phyloP scores from a whole-genome alignment of 768 basidiomycete genomes.

The Serendipita indica region DNA sequence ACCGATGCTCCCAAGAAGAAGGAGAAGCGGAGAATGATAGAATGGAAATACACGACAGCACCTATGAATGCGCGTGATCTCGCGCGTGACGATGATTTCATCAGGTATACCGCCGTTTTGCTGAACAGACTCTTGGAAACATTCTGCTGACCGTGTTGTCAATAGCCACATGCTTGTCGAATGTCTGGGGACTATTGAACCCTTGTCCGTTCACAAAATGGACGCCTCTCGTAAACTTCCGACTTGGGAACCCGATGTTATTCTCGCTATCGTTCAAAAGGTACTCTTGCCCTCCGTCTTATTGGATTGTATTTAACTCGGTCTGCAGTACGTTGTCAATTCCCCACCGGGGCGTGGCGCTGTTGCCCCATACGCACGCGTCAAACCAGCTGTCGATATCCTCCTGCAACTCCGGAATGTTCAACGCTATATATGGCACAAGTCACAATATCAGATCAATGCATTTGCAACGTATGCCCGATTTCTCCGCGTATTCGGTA shows the following conservation, averaged over 20 bases:
- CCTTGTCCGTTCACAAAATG: constrained; percentile 86
- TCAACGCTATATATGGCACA: constrained; percentile 59
- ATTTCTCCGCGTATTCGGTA: neutral
- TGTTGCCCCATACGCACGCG: constrained; percentile 23
- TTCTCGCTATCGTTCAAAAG: constrained; percentile 63
- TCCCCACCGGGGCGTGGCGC: constrained; percentile 36
- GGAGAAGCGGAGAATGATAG: constrained; percentile 7
- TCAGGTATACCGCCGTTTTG: constrained; percentile 29
- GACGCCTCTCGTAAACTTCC: constrained; percentile 62
- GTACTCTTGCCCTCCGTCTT: constrained; percentile 26
- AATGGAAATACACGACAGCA: constrained; percentile 10
- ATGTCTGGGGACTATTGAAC: constrained; percentile 66
- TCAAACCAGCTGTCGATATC: constrained; percentile 62
- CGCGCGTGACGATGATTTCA: constrained; percentile 80
- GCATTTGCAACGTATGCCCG: constrained; percentile 77
- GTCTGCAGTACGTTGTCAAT: constrained; percentile 14
- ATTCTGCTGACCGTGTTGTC: neutral
- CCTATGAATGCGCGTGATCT: constrained; percentile 78
- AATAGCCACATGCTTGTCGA: constrained; percentile 61
- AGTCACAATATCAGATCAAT: constrained; percentile 75
- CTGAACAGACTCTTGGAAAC: neutral
- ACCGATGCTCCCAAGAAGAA: neutral
- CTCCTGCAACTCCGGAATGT: constrained; percentile 56
- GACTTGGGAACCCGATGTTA: constrained; percentile 51
- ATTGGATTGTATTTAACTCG: constrained; percentile 20